phyloP scores from a whole-genome alignment of 805 yeast species.

The Grigorovia transvaalensis region DNA sequence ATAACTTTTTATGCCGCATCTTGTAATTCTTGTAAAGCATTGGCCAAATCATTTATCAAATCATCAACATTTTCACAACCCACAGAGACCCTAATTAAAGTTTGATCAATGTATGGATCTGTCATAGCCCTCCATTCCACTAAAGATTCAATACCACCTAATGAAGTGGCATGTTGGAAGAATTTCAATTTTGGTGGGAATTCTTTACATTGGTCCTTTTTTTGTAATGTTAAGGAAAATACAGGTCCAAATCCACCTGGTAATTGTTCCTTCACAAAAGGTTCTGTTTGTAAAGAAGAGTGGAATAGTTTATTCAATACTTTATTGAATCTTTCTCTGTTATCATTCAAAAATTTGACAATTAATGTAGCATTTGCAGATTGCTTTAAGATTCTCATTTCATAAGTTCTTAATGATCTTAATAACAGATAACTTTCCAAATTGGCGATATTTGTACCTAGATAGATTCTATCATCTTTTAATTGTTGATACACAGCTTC shows the following conservation, averaged over 20 bases:
- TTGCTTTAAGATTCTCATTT: conserved; percentile 60
- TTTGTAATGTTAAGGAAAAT: conserved; percentile 49
- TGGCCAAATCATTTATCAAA: conserved; percentile 59
- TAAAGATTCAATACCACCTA: conserved; percentile 86
- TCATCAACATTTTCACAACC: conserved; percentile 76
- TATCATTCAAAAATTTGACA: conserved; percentile 47
- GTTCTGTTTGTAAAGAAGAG: conserved; percentile 67
- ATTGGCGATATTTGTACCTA: conserved; percentile 75
- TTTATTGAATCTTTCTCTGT: conserved; percentile 36
- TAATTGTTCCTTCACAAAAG: conserved; percentile 54
- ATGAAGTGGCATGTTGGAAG: conserved; percentile 85
- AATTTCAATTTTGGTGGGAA: conserved; percentile 57
- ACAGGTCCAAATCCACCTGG: conserved; percentile 64
- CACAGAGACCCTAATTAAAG: conserved; percentile 61
- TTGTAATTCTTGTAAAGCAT: conserved; percentile 35
- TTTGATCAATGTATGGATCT: conserved; percentile 45
- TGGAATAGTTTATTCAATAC: conserved; percentile 48
- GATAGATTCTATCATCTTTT: conserved; percentile 49
- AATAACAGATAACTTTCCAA: conserved; percentile 65
- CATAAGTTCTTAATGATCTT: conserved; percentile 74
- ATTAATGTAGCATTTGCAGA: conserved; percentile 49
- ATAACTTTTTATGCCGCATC: not conserved
- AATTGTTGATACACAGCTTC: conserved; percentile 36
- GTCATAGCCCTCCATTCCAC: conserved; percentile 84
- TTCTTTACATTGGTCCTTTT: conserved; percentile 44